A percentile compares a stretch with the other conserved stretches of the same genome.
These are phyloP conservation scores for Cyphellophora attinorum DNA, from an alignment of 2,329 filamentous ascomycete genomes.

Conservation along the genomic window DNA sequence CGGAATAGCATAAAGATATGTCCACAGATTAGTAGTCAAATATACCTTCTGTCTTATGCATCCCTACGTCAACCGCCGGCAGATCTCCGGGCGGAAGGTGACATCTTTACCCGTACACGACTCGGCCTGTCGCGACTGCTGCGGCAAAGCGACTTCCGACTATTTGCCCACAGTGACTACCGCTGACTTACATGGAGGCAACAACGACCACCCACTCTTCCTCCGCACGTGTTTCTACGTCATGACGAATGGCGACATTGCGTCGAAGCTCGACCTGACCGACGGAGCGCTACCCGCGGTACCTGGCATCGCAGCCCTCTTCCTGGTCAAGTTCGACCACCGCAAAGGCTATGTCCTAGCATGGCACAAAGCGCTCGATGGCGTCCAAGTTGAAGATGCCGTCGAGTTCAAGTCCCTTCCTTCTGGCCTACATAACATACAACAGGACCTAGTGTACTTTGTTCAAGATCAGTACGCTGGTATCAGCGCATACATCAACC, in stretches of 20 bases:
- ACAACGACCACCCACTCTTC: too few species aligned
- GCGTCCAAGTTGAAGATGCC: conserved; percentile 63
- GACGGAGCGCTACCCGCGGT: conserved; percentile 13
- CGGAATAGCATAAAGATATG: too few species aligned
- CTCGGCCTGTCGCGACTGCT: too few species aligned
- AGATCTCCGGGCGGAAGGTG: too few species aligned
- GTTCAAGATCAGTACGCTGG: conserved; percentile 77
- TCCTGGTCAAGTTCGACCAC: conserved; percentile 85
- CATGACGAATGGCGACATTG: neutral
- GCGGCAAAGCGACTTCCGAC: too few species aligned
- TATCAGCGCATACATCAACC: conserved; percentile 83
- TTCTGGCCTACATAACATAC: conserved; percentile 81
- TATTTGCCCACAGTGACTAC: too few species aligned
- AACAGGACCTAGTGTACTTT: conserved; percentile 85
- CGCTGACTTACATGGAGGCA: too few species aligned
- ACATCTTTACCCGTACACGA: too few species aligned
- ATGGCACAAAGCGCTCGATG: conserved; percentile 68
- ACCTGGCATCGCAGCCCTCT: conserved; percentile 61
- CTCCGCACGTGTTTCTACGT: neutral
- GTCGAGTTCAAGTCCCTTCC: conserved; percentile 96
- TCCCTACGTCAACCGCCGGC: too few species aligned
- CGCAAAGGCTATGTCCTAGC: conserved; percentile 74
- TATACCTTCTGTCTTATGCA: too few species aligned
- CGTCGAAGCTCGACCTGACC: neutral
- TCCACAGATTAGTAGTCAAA: too few species aligned